Percentiles rank a stretch among this genome's conserved stretches.
These are phyloP conservation scores for Forsythia viridissima DNA, from an alignment of 257 asterid species.

Conservation along the genomic window DNA sequence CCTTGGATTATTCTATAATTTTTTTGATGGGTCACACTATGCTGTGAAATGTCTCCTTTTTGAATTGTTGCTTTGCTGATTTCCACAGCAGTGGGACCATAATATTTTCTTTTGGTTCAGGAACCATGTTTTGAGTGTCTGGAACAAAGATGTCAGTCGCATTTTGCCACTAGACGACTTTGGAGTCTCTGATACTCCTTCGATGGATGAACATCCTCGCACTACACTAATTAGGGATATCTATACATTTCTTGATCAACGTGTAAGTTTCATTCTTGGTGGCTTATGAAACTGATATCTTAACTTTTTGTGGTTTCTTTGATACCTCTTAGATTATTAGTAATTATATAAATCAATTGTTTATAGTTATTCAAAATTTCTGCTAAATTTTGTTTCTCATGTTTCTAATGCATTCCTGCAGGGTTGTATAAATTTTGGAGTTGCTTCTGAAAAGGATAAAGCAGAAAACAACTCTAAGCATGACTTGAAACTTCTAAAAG, in stretches of 20 bases:
- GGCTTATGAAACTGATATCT: conserved; percentile 17
- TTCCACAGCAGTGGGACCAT: conserved; percentile 24
- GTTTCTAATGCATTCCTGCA: conserved; percentile 31
- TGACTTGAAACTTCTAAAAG: conserved; percentile 54
- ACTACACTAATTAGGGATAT: conserved; percentile 73
- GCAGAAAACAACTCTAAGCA: conserved; percentile 49
- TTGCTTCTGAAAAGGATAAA: conserved; percentile 68
- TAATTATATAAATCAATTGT: conserved; percentile 3
- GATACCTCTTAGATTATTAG: conserved; percentile 14
- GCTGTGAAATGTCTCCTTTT: conserved; percentile 10
- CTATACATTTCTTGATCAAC: conserved; percentile 83
- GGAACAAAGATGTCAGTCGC: conserved; percentile 95
- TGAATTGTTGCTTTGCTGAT: conserved; percentile 3
- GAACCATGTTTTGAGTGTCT: conserved; percentile 76
- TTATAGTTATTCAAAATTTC: not conserved
- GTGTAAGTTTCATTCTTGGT: conserved; percentile 55
- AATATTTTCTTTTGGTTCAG: conserved; percentile 52
- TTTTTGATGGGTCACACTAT: conserved; percentile 8
- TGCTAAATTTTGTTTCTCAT: conserved; percentile 21
- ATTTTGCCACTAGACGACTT: conserved; percentile 75
- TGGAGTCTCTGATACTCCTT: conserved; percentile 62
- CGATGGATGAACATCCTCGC: conserved; percentile 53
- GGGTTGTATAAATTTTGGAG: conserved; percentile 96
- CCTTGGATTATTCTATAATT: not conserved
- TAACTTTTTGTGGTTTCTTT: conserved; percentile 12